Evolutionary conservation across 2,329 filamentous ascomycete species (phyloP).

Genomic region (Venturiaceae sp.): DNA sequence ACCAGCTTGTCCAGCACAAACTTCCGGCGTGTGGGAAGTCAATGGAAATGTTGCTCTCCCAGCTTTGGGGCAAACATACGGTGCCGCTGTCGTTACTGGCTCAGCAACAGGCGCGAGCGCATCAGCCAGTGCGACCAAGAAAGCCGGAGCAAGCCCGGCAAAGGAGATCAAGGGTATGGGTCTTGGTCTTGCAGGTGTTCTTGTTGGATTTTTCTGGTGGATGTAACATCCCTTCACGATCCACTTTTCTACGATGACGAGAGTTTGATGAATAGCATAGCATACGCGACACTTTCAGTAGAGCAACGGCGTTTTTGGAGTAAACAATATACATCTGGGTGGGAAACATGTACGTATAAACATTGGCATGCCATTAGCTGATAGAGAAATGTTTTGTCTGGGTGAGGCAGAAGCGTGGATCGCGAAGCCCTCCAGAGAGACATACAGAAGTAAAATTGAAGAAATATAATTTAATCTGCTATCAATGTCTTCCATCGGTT

Average conservation of each 20-base stretch:
- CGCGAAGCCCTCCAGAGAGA: background rate
- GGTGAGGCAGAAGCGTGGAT: background rate
- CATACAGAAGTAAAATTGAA: background rate
- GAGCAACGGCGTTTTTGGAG: background rate
- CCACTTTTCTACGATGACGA: background rate
- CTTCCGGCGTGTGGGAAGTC: constrained; percentile 61
- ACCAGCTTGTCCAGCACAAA: constrained; percentile 61
- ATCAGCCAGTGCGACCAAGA: background rate
- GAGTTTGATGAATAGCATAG: background rate
- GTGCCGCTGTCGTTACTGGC: constrained; percentile 12
- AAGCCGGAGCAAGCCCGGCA: background rate
- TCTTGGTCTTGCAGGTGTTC: background rate
- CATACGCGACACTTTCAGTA: background rate
- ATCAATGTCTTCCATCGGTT: too few species aligned
- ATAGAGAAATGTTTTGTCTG: too few species aligned
- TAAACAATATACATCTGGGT: background rate
- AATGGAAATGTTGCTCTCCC: constrained; percentile 23
- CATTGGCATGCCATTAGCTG: too few species aligned
- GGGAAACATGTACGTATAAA: background rate
- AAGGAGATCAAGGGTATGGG: constrained; percentile 1
- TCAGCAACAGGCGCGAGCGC: constrained; percentile 9
- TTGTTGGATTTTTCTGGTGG: constrained; percentile 2
- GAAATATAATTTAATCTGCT: too few species aligned
- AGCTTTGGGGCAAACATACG: constrained; percentile 16
- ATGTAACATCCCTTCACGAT: background rate